These are phyloP conservation scores for Thuja plicata DNA, from an alignment of 83 land plant species.

Conservation along the genomic window DNA sequence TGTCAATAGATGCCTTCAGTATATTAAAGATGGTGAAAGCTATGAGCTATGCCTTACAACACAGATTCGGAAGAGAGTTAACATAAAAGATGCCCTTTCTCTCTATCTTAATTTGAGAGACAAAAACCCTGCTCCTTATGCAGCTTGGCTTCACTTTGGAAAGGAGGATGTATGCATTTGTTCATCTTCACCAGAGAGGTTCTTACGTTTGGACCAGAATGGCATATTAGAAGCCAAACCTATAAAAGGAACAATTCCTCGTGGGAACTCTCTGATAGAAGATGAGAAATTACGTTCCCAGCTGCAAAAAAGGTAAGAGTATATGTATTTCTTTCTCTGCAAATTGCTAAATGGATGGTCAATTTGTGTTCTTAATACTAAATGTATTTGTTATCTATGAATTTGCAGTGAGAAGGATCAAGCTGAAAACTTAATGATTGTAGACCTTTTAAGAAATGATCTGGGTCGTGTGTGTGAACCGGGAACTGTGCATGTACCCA, in stretches of 20 bases:
- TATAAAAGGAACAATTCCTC: constrained; percentile 94
- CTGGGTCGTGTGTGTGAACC: constrained; percentile 95
- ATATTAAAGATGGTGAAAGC: constrained; percentile 93
- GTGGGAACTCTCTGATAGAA: constrained; percentile 67
- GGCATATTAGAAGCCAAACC: constrained; percentile 96
- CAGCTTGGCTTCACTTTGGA: constrained; percentile 95
- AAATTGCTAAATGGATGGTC: background rate
- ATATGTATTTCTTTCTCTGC: background rate
- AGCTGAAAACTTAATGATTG: constrained; percentile 99
- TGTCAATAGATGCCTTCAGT: constrained; percentile 62
- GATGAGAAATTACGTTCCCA: constrained; percentile 72
- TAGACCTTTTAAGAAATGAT: constrained; percentile 95
- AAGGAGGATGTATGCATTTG: constrained; percentile 72
- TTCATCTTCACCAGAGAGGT: constrained; percentile 95
- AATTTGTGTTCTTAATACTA: background rate
- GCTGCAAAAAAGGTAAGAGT: constrained; percentile 75
- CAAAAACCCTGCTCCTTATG: constrained; percentile 95
- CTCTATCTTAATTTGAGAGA: constrained; percentile 79
- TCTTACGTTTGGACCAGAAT: constrained; percentile 64
- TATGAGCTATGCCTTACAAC: constrained; percentile 96
- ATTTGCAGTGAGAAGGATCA: constrained; percentile 92
- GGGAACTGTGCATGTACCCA: constrained; percentile 90
- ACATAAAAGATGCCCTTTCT: constrained; percentile 43
- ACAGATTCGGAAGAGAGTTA: constrained; percentile 63
- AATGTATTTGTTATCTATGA: background rate